Conservation (phyloP, 2,329 filamentous ascomycete genomes). For the Monosporascus sp. region DNA sequence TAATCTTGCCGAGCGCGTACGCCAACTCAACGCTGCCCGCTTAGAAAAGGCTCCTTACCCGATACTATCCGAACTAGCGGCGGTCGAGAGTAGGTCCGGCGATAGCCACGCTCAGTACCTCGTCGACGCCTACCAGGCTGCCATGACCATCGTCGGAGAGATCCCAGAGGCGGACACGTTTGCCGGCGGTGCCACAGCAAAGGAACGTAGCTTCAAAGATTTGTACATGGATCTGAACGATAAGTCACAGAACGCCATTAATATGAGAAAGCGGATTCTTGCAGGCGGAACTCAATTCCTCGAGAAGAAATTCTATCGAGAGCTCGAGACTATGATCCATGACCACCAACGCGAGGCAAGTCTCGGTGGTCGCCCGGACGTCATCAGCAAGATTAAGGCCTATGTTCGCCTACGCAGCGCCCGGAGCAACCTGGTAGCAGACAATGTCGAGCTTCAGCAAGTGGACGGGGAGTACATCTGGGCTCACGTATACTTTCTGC, state of each 20-base stretch:
- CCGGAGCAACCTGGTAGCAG: conserved; percentile 77
- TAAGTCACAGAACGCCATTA: conserved; percentile 57
- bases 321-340: conserved; percentile 70
- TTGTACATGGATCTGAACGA: conserved; percentile 72
- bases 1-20: conserved; percentile 73
- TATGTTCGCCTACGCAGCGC: conserved; percentile 78
- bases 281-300: conserved; percentile 73
- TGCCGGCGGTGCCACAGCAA: conserved; percentile 59
- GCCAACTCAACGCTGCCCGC: conserved; percentile 69
- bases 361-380: conserved; percentile 81
- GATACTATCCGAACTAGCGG: conserved; percentile 68
- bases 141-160: conserved; percentile 75
- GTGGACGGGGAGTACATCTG: conserved; percentile 81
- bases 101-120: conserved; percentile 71
- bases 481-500: conserved; percentile 88
- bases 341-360: conserved; percentile 86
- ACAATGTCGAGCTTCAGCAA: conserved; percentile 75
- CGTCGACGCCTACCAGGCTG: conserved; percentile 74
- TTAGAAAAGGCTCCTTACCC: conserved; percentile 63
- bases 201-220: conserved; percentile 68
- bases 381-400: conserved; percentile 85
- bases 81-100: conserved; percentile 64
- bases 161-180: conserved; percentile 53
- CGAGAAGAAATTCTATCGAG: conserved; percentile 73
- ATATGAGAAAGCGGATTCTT: conserved; percentile 73